Conservation (phyloP, 169 alveolate species). For the Besnoitia besnoiti region DNA sequence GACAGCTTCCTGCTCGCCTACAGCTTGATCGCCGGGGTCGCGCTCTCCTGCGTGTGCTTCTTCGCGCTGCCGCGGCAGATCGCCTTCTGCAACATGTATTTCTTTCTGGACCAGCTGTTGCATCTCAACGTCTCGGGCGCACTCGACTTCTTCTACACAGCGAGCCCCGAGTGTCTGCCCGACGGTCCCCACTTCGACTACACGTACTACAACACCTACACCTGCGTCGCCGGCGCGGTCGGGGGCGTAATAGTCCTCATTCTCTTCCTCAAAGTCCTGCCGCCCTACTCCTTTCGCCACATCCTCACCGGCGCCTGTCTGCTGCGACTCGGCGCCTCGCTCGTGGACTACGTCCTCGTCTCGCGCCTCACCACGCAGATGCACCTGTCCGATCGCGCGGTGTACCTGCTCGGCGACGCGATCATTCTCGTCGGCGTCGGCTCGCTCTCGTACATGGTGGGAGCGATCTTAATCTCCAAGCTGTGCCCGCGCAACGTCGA, state of each 20-base stretch:
- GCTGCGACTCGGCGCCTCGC: conserved; percentile 37
- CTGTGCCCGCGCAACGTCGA: conserved; percentile 46
- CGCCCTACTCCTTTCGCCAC: background rate
- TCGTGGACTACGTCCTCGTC: conserved; percentile 25
- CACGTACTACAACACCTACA: conserved; percentile 50
- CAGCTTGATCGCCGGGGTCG: background rate
- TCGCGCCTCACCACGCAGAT: conserved; percentile 17
- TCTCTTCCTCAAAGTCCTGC: background rate
- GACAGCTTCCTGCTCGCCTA: background rate
- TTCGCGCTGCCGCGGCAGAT: conserved; percentile 44
- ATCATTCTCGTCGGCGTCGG: background rate
- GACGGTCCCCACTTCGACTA: conserved; percentile 59
- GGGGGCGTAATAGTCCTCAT: background rate
- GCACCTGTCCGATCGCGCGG: conserved; percentile 23
- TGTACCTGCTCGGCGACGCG: conserved; percentile 58
- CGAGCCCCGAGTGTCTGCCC: conserved; percentile 43
- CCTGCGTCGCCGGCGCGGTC: conserved; percentile 30
- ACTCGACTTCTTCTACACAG: conserved; percentile 57
- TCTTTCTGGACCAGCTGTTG: conserved; percentile 37
- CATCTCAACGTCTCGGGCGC: conserved; percentile 42
- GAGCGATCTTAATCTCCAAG: conserved; percentile 15
- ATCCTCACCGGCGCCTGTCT: conserved; percentile 29
- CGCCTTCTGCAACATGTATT: conserved; percentile 28
- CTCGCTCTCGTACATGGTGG: conserved; percentile 44
- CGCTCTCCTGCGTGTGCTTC: background rate